phyloP scores from a whole-genome alignment of 2,329 filamentous ascomycete genomes.

The Geosmithia flava region DNA sequence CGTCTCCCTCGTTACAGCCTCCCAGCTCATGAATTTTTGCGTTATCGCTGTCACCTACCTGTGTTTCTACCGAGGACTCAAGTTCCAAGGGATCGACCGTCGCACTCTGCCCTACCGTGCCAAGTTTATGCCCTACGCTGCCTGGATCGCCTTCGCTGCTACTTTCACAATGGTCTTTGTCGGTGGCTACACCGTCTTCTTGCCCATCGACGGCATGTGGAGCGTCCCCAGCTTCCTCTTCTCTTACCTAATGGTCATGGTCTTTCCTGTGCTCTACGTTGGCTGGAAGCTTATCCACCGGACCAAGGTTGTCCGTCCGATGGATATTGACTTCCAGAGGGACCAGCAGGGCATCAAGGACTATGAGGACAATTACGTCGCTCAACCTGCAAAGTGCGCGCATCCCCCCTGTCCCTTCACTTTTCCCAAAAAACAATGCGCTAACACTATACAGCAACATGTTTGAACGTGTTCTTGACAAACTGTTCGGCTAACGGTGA shows the following conservation, averaged over 20 bases:
- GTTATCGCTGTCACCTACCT: constrained; percentile 61
- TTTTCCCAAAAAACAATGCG: not conserved
- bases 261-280: constrained; percentile 57
- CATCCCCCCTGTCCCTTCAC: not conserved
- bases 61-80: constrained; percentile 56
- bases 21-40: constrained; percentile 61
- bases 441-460: constrained; percentile 5
- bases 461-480: constrained; percentile 6
- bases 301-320: constrained; percentile 42
- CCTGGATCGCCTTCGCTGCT: constrained; percentile 51
- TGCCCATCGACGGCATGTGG: constrained; percentile 50
- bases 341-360: constrained; percentile 56
- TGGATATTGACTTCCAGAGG: constrained; percentile 49
- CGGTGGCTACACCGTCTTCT: constrained; percentile 64
- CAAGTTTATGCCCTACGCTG: constrained; percentile 57
- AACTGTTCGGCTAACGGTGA: constrained; percentile 4
- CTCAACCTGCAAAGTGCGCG: constrained; percentile 37
- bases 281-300: constrained; percentile 61
- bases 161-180: constrained; percentile 63
- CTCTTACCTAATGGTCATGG: constrained; percentile 61
- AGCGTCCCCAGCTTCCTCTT: constrained; percentile 60
- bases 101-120: constrained; percentile 59
- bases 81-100: constrained; percentile 56
- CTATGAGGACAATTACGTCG: constrained; percentile 49
- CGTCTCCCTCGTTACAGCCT: constrained; percentile 56